Base-by-base conservation (phyloP, 192 early-diverging fungal species). In the Podila epigama region DNA sequence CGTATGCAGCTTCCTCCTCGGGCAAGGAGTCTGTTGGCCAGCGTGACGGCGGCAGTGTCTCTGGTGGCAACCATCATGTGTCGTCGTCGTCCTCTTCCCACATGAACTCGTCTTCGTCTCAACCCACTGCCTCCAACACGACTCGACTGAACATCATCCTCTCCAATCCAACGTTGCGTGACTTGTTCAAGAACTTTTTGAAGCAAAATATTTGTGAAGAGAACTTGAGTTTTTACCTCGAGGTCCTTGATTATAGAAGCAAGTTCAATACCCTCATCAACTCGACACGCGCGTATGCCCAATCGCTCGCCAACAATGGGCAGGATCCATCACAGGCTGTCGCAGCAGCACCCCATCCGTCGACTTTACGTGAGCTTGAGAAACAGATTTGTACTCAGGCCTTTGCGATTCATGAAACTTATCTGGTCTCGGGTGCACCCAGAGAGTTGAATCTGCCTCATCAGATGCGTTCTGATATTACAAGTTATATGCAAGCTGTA, bases 141-240 rank as follows among this genome's bases (percentile, higher is more conserved):
- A 82, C 83, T 5, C 69, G 84, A 55, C 79, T 93, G 0, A 82
- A 82, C 44, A 61, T 82, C 22, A 92, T 93, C 58, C 70, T 93
- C 11, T 79, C 83, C 10, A 86, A 86, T 48, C 50, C 73, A 3
- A 80, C 75, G 6, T 64, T 92, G 9, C 68, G 85, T 41, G 80
- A 82, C 5, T 62, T 86, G 11, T 92, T 92, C 79, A 87, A 85
- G 68, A 82, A 75, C 27, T 92, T 90, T 69, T 75, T 90, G 42
- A 77, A 82, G n/a, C 73, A 82, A 25, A 91, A 90, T 51, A 89
- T 89, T 51, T 92, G 90, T 57, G 85, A 90, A 58, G 92, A 93
- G 44, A 93, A 93, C 54, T 70, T 90, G 41, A 66, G 86, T 12
- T 93, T 92, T 55, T 87, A 87, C 75, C 66, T 86, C 11, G 91